Conservation (phyloP, 2,329 filamentous ascomycete genomes). For the Gaeumannomyces sp. region DNA sequence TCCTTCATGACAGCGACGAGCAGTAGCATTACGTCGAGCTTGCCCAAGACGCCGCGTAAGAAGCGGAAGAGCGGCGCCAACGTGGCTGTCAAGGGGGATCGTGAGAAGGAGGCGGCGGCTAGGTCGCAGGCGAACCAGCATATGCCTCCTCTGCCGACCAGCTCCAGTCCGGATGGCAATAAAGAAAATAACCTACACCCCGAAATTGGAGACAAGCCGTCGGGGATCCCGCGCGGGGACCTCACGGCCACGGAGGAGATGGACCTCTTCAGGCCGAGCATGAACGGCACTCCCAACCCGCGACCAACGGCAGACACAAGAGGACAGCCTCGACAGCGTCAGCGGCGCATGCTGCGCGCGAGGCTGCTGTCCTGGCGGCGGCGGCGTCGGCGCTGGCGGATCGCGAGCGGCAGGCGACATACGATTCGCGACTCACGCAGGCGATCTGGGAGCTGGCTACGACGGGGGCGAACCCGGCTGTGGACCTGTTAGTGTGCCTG, state of each 20-base stretch:
- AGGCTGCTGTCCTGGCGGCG: constrained; percentile 38
- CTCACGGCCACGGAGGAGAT: constrained; percentile 39
- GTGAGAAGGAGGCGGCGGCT: constrained; percentile 25
- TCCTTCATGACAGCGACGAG: constrained; percentile 92
- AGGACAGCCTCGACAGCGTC: constrained; percentile 19
- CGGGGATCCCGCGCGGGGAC: constrained; percentile 18
- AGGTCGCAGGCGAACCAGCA: constrained; percentile 23
- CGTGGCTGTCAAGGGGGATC: constrained; percentile 22
- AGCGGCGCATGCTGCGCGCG: constrained; percentile 15
- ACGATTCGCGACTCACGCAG: constrained; percentile 81
- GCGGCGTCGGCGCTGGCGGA: constrained; percentile 59
- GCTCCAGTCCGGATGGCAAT: constrained; percentile 30
- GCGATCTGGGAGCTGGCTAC: constrained; percentile 94
- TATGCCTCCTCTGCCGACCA: constrained; percentile 14
- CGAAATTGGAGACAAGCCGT: constrained; percentile 21
- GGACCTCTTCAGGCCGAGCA: constrained; percentile 36
- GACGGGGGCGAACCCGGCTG: constrained; percentile 84
- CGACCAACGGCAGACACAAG: constrained; percentile 20
- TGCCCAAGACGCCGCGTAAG: constrained; percentile 60
- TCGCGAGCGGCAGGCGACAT: constrained; percentile 65
- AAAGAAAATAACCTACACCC: constrained; percentile 39
- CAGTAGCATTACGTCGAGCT: constrained; percentile 72
- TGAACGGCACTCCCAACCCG: constrained; percentile 15
- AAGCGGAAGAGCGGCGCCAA: constrained; percentile 51
- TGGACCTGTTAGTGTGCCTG: constrained; percentile 86